phyloP scores from a whole-genome alignment of 345 rosid species.

The Corchorus olitorius region DNA sequence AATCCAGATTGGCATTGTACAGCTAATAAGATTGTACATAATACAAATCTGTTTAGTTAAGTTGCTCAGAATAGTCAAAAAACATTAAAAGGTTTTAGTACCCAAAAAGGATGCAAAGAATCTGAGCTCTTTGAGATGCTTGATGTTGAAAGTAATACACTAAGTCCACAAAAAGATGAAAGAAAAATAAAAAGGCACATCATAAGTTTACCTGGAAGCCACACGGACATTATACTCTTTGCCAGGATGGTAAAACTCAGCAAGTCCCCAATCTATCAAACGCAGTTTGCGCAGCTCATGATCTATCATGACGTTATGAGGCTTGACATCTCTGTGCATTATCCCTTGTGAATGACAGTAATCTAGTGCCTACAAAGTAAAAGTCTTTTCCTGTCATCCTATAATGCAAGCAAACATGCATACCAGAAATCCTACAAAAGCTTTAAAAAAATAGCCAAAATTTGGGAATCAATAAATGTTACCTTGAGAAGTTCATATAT shows the following conservation, averaged over 20 bases:
- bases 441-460: background rate
- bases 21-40: background rate
- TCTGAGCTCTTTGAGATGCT: background rate
- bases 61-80: background rate
- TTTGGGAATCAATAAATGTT: background rate
- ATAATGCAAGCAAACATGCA: background rate
- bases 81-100: background rate
- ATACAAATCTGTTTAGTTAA: background rate
- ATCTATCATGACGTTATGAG: conserved; percentile 88
- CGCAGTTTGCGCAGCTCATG: conserved; percentile 89
- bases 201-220: conserved; percentile 64
- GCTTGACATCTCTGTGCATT: conserved; percentile 91
- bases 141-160: background rate
- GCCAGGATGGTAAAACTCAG: conserved; percentile 84
- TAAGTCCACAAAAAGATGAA: background rate
- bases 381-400: background rate
- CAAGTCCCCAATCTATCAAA: conserved; percentile 86
- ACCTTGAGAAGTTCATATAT: conserved; percentile 88
- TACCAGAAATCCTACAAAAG: background rate
- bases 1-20: conserved; percentile 17
- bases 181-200: background rate
- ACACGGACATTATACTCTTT: conserved; percentile 88
- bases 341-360: conserved; percentile 86
- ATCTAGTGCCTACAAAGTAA: conserved; percentile 64
- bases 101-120: background rate